A percentile compares a stretch with the other conserved stretches of the same genome.
Conservation (phyloP, 371 early-diverging fungal genomes). For the Mortierella sp. region DNA sequence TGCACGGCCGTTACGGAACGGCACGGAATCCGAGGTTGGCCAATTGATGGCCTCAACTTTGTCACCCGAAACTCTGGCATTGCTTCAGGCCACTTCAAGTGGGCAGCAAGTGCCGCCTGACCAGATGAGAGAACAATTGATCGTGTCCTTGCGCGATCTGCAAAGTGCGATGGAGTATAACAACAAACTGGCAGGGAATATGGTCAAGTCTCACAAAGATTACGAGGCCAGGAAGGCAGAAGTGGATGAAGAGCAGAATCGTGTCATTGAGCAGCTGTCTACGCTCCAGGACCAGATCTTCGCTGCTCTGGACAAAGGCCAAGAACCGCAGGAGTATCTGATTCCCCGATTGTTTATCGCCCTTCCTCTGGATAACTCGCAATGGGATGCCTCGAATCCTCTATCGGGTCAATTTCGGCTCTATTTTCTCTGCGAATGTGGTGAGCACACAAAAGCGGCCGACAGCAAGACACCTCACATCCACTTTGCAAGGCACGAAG, state of each 20-base stretch:
- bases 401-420: neutral
- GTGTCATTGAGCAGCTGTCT: slow-evolving; percentile 1
- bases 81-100: no score
- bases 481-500: slow-evolving; percentile 14
- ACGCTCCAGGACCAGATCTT: neutral
- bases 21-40: no score
- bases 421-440: slow-evolving; percentile 15
- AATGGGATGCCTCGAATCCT: neutral
- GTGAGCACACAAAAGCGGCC: slow-evolving; percentile 3
- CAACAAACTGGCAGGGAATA: no score
- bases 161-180: no score
- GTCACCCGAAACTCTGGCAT: no score
- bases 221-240: no score
- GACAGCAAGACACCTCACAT: slow-evolving; percentile 1
- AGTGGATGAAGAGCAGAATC: neutral
- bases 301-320: neutral
- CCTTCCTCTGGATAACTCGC: neutral
- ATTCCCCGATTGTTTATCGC: slow-evolving; percentile 9
- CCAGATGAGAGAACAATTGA: no score
- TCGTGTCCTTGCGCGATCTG: no score
- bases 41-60: no score
- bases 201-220: no score
- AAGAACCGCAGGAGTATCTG: slow-evolving; percentile 9
- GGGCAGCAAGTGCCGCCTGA: no score
- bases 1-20: no score